Evolutionary conservation across 2,329 filamentous ascomycete genomes (phyloP).

Genomic region (Aspergillus candidus): DNA sequence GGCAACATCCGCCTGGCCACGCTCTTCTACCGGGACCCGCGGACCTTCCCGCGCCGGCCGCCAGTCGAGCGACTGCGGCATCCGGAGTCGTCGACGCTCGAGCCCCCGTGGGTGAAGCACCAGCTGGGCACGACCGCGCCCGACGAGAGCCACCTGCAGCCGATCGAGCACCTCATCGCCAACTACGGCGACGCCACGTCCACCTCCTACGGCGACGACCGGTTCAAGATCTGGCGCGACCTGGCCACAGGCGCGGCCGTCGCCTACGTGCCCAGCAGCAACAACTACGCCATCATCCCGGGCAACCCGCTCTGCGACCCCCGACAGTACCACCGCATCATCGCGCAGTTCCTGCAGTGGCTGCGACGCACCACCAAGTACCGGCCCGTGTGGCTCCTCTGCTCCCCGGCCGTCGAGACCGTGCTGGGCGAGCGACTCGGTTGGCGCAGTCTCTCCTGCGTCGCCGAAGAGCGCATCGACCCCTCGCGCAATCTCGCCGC

Average conservation of each 20-base stretch:
- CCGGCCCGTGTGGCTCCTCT: conserved; percentile 83
- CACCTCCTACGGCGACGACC: conserved; percentile 86
- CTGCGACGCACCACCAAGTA: conserved; percentile 64
- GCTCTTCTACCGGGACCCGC: conserved; percentile 81
- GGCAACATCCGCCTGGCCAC: conserved; percentile 87
- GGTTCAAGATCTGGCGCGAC: conserved; percentile 84
- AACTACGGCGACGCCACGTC: conserved; percentile 95
- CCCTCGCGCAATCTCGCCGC: conserved; percentile 61
- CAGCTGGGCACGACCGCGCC: conserved; percentile 36
- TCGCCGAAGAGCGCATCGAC: conserved; percentile 81
- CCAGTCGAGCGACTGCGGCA: conserved; percentile 64
- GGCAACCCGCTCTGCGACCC: conserved; percentile 81
- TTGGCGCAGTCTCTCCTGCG: conserved; percentile 84
- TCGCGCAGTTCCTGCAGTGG: conserved; percentile 67
- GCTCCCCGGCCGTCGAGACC: conserved; percentile 70
- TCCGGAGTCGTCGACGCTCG: conserved; percentile 77
- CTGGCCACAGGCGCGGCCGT: conserved; percentile 71
- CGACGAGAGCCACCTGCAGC: conserved; percentile 55
- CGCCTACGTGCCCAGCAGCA: conserved; percentile 68
- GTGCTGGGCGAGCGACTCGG: conserved; percentile 72
- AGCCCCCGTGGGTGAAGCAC: conserved; percentile 53
- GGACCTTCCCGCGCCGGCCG: conserved; percentile 69
- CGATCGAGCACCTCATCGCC: conserved; percentile 80
- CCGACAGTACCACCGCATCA: conserved; percentile 67
- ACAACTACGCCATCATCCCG: conserved; percentile 72